These are phyloP conservation scores for Aegilops speltoides DNA, from an alignment of 176 grass and related monocot genomes.

Conservation along the genomic window DNA sequence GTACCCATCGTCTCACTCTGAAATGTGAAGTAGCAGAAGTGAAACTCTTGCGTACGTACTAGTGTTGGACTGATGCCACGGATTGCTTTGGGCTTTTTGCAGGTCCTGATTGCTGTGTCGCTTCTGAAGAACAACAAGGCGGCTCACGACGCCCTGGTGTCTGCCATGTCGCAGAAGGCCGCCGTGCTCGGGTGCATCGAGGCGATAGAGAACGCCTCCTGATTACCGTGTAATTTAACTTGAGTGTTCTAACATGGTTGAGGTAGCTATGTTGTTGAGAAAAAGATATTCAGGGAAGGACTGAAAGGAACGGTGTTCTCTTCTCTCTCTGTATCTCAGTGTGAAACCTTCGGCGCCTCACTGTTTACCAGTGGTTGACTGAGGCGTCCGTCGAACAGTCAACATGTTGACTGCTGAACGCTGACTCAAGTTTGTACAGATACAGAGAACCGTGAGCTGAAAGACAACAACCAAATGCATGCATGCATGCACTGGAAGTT, in stretches of 20 bases:
- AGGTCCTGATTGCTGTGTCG: constrained; percentile 77
- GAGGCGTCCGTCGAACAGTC: too few species aligned
- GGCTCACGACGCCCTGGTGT: constrained; percentile 71
- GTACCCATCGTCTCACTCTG: neutral
- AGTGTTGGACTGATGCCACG: too few species aligned
- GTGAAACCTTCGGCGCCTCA: too few species aligned
- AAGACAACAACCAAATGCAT: too few species aligned
- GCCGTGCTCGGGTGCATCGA: constrained; percentile 78
- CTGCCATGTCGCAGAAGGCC: constrained; percentile 78
- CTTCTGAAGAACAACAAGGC: constrained; percentile 87
- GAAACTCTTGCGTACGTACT: neutral
- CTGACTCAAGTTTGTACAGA: too few species aligned
- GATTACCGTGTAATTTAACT: constrained; percentile 1
- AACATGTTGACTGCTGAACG: too few species aligned
- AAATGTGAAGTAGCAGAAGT: neutral
- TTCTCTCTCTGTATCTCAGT: neutral
- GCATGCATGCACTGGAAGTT: too few species aligned
- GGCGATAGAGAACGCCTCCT: constrained; percentile 77
- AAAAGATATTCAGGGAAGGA: neutral
- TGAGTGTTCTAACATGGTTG: neutral
- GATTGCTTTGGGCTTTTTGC: constrained; percentile 2
- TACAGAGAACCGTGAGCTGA: too few species aligned
- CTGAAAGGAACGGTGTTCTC: too few species aligned
- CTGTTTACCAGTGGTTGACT: neutral
- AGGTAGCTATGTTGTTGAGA: neutral